Base-by-base conservation (phyloP, 164 flowering plant species). In the Annona cherimola region DNA sequence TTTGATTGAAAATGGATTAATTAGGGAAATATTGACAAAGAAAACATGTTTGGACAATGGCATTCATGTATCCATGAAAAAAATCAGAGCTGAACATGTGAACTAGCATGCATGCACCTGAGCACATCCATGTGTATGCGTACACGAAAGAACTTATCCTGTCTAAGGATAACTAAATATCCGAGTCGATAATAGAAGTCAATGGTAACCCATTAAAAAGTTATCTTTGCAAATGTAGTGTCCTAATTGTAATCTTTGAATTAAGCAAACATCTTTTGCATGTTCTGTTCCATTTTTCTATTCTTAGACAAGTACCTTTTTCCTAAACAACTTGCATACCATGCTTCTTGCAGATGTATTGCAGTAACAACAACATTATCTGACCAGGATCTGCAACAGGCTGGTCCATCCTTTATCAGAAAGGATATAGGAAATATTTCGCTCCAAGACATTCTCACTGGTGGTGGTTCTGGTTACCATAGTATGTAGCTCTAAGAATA, bases 351-450 rank as follows among this genome's bases (percentile, higher is more conserved):
- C 92, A 95, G 99, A 86, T 93, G 98, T 69, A 91, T 95, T 73
- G 98, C 97, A 75, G 93, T 95, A 42, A 88, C 86, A 68, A 95
- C 99, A 45, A 85, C 99, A 71, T 74, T 95, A 74, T 76, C 94
- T 18, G 90, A 85, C 76, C 96, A 86, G 75, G 76, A 78, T 74
- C 78, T 95, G 35, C 79, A 76, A 71, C 69, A 82, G 57, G 98
- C 94, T 77, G 84, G 86, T 43, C 97, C 99, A 71, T 81, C 93
- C 67, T 81, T 93, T 64, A 85, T 95, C 82, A 87, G 92, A 77
- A 85, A 86, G 72, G 91, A 90, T 2, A 95, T 95, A 74, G 89
- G 93, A 81, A 82, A 76, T 77, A 75, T 95, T 75, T 83, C 90
- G 42, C 77, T 95, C 76, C 83, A 84, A 73, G 99, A 95, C 84